Conservation (phyloP, 768 basidiomycete genomes). For the Tylopilus sp. region DNA sequence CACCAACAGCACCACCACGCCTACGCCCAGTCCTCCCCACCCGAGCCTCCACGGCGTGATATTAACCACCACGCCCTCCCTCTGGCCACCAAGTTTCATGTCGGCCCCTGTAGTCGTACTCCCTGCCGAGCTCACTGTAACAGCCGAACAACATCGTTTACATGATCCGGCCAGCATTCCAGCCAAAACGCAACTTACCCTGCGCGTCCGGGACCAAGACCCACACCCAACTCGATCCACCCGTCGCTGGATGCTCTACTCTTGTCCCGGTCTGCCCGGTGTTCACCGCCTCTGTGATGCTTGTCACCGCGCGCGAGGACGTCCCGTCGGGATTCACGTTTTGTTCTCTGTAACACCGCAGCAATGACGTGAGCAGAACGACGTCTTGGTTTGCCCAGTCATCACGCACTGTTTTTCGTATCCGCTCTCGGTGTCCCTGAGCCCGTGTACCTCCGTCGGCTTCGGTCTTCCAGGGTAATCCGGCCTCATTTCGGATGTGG, state of each 20-base stretch:
- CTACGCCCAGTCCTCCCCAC: constrained; percentile 51
- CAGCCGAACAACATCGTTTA: neutral
- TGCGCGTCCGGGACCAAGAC: constrained; percentile 6
- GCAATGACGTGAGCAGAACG: neutral
- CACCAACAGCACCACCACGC: constrained; percentile 59
- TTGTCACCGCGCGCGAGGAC: neutral
- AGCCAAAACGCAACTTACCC: constrained; percentile 9
- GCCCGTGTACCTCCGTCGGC: constrained; percentile 12
- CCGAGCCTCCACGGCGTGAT: constrained; percentile 1
- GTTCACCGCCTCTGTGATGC: neutral
- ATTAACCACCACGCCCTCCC: constrained; percentile 10
- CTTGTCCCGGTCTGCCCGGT: neutral
- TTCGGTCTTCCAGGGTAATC: neutral
- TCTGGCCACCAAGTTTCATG: neutral
- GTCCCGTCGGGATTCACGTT: neutral
- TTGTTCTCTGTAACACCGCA: constrained; percentile 5
- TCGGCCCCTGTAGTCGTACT: neutral
- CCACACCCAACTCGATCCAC: constrained; percentile 10
- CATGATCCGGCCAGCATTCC: constrained; percentile 2
- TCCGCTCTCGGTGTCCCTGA: too few species aligned
- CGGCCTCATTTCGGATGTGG: constrained; percentile 1
- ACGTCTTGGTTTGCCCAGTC: constrained; percentile 2
- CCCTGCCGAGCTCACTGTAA: constrained; percentile 2
- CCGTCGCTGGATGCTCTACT: neutral
- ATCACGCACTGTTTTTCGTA: too few species aligned